These are phyloP conservation scores for Dendrobium nobile DNA, from an alignment of 106 monocot species.

Conservation along the genomic window DNA sequence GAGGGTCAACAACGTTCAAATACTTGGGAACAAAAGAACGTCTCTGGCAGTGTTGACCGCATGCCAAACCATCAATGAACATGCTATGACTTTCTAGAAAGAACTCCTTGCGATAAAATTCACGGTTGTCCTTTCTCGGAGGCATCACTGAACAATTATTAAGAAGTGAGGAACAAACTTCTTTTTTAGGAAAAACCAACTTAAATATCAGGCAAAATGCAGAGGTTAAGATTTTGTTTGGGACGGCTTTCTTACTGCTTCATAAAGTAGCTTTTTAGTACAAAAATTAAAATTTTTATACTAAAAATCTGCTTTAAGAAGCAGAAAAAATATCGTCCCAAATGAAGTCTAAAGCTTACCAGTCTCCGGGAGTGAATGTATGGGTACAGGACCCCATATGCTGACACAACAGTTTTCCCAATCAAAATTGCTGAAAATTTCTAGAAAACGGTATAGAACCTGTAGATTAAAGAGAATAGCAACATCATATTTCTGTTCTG, in stretches of 20 bases:
- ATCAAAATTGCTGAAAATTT: slow-evolving; percentile 88
- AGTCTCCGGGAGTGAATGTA: slow-evolving; percentile 39
- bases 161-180: background rate
- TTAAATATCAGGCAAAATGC: background rate
- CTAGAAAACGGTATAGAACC: slow-evolving; percentile 83
- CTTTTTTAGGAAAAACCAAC: background rate
- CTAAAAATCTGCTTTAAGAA: too few relatives aligned
- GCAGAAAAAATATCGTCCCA: background rate
- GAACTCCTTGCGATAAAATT: slow-evolving; percentile 30
- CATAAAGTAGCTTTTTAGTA: too few relatives aligned
- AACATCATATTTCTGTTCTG: background rate
- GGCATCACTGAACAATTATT: slow-evolving; percentile 33
- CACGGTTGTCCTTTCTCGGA: slow-evolving; percentile 42
- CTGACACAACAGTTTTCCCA: slow-evolving; percentile 87
- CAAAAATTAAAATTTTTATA: too few relatives aligned
- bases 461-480: slow-evolving; percentile 15
- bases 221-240: background rate
- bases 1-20: slow-evolving; percentile 95
- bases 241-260: too few relatives aligned
- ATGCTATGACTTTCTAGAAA: slow-evolving; percentile 39
- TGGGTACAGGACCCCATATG: slow-evolving; percentile 45
- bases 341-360: slow-evolving; percentile 15
- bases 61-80: slow-evolving; percentile 38
- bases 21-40: slow-evolving; percentile 74
- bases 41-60: slow-evolving; percentile 43